Conservation (phyloP, 352 stramenopile species). For the Thalassiosira livingstoniorum region DNA sequence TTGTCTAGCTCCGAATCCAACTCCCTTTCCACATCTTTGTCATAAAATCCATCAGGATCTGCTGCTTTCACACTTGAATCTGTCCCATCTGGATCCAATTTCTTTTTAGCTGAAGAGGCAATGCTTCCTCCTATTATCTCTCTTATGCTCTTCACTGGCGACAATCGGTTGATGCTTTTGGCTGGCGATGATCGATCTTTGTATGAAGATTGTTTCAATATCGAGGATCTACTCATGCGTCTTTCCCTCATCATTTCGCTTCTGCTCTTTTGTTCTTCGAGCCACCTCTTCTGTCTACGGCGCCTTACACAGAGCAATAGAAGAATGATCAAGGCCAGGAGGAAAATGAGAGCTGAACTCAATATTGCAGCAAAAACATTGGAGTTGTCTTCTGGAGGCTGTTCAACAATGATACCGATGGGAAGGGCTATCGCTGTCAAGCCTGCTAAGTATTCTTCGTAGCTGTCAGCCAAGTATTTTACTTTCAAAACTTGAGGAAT, state of each 20-base stretch:
- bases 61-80: background rate
- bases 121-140: too few relatives aligned
- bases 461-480: constrained; percentile 52
- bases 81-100: background rate
- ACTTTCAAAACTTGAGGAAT: constrained; percentile 52
- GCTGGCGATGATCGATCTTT: too few relatives aligned
- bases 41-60: constrained; percentile 1
- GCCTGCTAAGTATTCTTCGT: constrained; percentile 29
- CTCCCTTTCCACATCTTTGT: constrained; percentile 23
- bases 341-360: constrained; percentile 6
- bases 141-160: background rate
- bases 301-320: background rate
- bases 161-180: background rate
- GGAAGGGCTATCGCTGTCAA: background rate
- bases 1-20: constrained; percentile 39
- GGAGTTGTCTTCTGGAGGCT: background rate
- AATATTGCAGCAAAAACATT: constrained; percentile 18
- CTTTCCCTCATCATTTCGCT: background rate
- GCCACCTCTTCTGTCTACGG: background rate
- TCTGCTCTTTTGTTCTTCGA: background rate
- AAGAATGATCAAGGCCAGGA: constrained; percentile 21
- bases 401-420: background rate
- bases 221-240: background rate
- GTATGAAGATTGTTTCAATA: too few relatives aligned
- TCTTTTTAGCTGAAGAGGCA: background rate